phyloP scores from a whole-genome alignment of 352 stramenopile genomes.

The Pythium periplocum region DNA sequence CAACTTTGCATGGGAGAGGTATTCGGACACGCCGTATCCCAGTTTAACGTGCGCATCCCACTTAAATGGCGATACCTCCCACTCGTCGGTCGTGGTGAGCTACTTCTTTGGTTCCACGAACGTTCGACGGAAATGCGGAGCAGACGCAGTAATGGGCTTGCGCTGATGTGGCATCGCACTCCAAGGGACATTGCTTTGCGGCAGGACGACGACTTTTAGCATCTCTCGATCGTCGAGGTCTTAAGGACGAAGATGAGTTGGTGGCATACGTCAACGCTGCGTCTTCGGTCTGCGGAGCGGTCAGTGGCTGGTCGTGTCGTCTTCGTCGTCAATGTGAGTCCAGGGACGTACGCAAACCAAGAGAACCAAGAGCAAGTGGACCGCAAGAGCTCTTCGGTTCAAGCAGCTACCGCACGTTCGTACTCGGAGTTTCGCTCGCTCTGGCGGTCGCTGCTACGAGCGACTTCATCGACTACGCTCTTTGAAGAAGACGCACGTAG shows the following conservation, averaged over 20 bases:
- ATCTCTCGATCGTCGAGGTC: background rate
- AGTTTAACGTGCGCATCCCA: no score
- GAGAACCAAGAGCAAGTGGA: background rate
- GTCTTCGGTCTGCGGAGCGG: constrained; percentile 34
- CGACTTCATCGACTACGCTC: constrained; percentile 24
- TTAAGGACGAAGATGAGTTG: constrained; percentile 33
- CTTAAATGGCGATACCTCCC: background rate
- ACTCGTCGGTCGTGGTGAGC: background rate
- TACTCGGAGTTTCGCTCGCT: constrained; percentile 59
- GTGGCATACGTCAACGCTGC: constrained; percentile 38
- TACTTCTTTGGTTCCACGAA: background rate
- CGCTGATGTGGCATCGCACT: background rate
- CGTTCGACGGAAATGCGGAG: background rate
- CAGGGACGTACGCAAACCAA: no score
- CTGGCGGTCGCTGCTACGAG: constrained; percentile 39
- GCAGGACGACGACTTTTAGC: background rate
- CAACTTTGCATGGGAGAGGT: no score
- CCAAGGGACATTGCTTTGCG: background rate
- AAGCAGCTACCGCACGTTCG: constrained; percentile 21
- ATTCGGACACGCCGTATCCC: no score
- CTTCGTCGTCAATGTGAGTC: constrained; percentile 32
- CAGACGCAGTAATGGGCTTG: background rate
- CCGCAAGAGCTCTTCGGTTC: background rate
- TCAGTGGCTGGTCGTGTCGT: constrained; percentile 31
- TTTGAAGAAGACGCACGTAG: background rate